Percentiles rank a stretch among this genome's conserved stretches.
These are phyloP conservation scores for Trametes coccinea DNA, from an alignment of 768 basidiomycete species.

Conservation along the genomic window DNA sequence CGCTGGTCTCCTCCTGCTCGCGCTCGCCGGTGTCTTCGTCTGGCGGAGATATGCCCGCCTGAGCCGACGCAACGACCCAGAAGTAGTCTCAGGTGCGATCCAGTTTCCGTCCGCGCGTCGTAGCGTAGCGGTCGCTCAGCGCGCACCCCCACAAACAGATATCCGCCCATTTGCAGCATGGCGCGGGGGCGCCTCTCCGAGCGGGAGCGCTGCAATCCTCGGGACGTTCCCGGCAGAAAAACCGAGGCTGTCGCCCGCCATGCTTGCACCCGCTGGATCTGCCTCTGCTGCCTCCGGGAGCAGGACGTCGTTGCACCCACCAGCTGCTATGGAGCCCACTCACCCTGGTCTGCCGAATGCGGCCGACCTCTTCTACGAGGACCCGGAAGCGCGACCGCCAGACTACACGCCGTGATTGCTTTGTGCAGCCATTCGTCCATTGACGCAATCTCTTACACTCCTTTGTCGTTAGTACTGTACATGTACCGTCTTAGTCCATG, in stretches of 20 bases:
- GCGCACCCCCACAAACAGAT: neutral
- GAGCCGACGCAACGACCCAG: too few species aligned
- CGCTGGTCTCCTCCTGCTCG: neutral
- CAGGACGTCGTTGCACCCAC: neutral
- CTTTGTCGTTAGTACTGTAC: too few species aligned
- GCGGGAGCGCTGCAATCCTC: neutral
- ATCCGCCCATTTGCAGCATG: conserved; percentile 9
- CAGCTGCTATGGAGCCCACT: too few species aligned
- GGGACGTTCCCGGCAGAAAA: neutral
- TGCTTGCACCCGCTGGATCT: too few species aligned
- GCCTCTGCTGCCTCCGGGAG: neutral
- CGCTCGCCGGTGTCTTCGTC: neutral
- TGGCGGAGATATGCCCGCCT: neutral
- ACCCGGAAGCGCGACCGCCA: neutral
- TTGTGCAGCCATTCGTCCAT: too few species aligned
- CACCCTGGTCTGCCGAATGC: too few species aligned
- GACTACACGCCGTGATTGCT: neutral
- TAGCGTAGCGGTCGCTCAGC: too few species aligned
- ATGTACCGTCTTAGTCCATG: too few species aligned
- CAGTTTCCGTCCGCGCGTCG: too few species aligned
- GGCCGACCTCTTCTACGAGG: too few species aligned
- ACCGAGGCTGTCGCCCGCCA: neutral
- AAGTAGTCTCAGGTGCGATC: too few species aligned
- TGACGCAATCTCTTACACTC: too few species aligned
- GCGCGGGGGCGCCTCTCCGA: neutral